Conservation (phyloP, 257 asterid species). For the Catharanthus roseus region DNA sequence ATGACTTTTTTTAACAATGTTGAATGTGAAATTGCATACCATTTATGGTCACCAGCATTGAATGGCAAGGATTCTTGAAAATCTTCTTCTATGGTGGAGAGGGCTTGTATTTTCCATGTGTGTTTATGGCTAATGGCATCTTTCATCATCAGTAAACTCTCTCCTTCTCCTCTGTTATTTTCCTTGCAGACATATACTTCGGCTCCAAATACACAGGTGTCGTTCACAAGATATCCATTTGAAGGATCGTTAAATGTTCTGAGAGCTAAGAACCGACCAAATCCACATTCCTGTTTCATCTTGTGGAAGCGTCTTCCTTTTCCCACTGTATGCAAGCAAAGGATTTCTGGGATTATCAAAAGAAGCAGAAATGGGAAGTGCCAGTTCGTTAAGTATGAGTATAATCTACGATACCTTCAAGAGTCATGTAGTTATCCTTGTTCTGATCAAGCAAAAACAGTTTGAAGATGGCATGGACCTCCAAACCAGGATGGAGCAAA, state of each 20-base stretch:
- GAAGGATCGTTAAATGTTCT: slow-evolving; percentile 34
- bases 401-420: slow-evolving; percentile 32
- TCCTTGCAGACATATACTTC: slow-evolving; percentile 51
- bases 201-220: slow-evolving; percentile 55
- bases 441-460: slow-evolving; percentile 61
- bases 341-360: not conserved
- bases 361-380: not conserved
- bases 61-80: slow-evolving; percentile 45
- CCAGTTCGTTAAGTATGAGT: not conserved
- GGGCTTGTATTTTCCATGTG: slow-evolving; percentile 36
- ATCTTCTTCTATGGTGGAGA: slow-evolving; percentile 28
- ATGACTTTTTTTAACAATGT: not conserved
- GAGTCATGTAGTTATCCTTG: slow-evolving; percentile 43
- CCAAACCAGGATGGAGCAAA: slow-evolving; percentile 40
- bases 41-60: slow-evolving; percentile 42
- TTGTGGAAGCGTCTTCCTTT: slow-evolving; percentile 49
- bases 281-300: slow-evolving; percentile 53
- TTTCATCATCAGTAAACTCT: slow-evolving; percentile 49
- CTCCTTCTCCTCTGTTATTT: slow-evolving; percentile 36
- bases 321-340: slow-evolving; percentile 25
- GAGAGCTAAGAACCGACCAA: slow-evolving; percentile 50
- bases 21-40: slow-evolving; percentile 23
- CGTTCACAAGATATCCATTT: slow-evolving; percentile 53
- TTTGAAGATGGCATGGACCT: slow-evolving; percentile 44
- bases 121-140: slow-evolving; percentile 38